Evolutionary conservation across 1,139 yeast genomes (phyloP), one percentile per base, ranked within the genome.

Genomic region (Kodamaea arcana): DNA sequence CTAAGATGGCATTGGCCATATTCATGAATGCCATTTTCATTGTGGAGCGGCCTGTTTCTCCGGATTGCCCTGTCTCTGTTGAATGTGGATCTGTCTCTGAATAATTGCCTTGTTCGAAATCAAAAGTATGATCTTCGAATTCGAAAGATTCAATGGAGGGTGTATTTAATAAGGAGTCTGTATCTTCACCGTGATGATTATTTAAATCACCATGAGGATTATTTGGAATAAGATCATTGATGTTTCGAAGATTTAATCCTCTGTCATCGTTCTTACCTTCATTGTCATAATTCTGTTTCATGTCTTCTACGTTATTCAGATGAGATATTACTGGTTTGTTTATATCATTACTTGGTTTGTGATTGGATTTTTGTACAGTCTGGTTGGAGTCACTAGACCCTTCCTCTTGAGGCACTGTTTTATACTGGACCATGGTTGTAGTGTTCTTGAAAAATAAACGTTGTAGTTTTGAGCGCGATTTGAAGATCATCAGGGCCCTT

Each of bases 1-100:
- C 97, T 11, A 90, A 67, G 40, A 88, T 90, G 12, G 86, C 83
- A 58, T 90, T 90, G 15, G 97, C 94, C 95, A 90, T 88, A 58
- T 90, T 90, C 94, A 90, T 85, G 51, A 90, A 88, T 10, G 97
- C 97, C 88, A 84, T 83, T 42, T 74, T 74, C 73, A 88, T 70
- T 42, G 65, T 72, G n/a, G 76, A 65, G 30, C 69, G 55, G 4
- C 72, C 42, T 6, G 33, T 14, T 12, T 6, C 11, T 25, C 11
- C 15, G 7, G 26, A n/a, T n/a, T n/a, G n/a, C n/a, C n/a, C n/a
- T n/a, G n/a, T n/a, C n/a, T n/a, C 14, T 15, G 17, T 8, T 14
- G 23, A 4, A 20, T 14, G 6, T 30, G 31, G 11, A 20, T 25
- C 24, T 21, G 24, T 27, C 17, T 20, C 27, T 40, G 44, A 17